Conservation (phyloP, 1,139 yeast genomes). For the Saccharomycopsis hybrid region DNA sequence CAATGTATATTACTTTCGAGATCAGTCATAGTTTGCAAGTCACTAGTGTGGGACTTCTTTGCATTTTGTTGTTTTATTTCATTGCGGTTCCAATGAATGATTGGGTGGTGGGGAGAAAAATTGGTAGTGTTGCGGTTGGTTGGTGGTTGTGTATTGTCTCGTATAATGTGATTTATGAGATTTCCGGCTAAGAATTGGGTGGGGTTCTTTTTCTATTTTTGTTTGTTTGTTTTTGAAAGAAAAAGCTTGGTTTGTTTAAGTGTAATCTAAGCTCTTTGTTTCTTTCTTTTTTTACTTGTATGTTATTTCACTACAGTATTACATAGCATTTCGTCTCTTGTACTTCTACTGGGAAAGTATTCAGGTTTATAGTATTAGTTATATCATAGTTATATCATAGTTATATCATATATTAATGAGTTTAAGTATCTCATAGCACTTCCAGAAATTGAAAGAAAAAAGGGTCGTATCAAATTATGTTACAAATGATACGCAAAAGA, state of each 20-base stretch:
- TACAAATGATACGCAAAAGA: no score
- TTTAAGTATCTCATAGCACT: no score
- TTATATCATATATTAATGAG: no score
- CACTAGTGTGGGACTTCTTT: constrained; percentile 47
- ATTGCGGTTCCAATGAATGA: constrained; percentile 52
- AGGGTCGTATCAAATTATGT: no score
- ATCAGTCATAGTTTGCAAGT: constrained; percentile 42
- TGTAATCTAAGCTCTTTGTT: neutral
- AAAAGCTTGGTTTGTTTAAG: neutral
- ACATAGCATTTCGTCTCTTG: neutral
- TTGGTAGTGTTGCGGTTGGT: constrained; percentile 48
- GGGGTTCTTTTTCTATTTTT: neutral
- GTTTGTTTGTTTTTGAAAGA: neutral
- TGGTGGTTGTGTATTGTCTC: constrained; percentile 50
- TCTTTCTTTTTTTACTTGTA: neutral
- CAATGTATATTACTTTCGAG: constrained; percentile 31
- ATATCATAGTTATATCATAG: no score
- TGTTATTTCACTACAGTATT: neutral
- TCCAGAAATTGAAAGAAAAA: no score
- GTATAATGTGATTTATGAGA: constrained; percentile 30
- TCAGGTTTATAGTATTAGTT: no score
- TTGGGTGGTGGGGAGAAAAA: constrained; percentile 57
- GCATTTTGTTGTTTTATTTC: constrained; percentile 48
- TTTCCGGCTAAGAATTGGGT: neutral
- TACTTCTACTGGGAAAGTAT: no score